Conservation (phyloP, 1,139 yeast species). For the Candida sanyaensis region DNA sequence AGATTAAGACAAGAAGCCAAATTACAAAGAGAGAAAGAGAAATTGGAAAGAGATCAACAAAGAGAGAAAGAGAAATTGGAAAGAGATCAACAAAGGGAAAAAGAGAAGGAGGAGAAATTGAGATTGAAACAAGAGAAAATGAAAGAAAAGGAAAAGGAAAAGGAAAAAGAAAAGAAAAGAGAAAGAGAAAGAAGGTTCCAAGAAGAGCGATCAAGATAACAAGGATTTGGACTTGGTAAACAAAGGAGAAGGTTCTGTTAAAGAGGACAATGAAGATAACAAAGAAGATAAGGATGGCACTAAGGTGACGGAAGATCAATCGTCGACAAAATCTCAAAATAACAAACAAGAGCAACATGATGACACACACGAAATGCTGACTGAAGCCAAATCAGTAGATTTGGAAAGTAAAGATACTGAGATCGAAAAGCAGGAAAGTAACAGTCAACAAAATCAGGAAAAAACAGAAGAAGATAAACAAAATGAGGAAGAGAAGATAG, state of each 20-base stretch:
- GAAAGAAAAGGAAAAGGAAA: constrained; percentile 13
- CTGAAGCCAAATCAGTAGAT: too few relatives aligned
- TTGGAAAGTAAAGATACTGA: background rate
- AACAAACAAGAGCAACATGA: too few relatives aligned
- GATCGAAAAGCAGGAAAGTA: constrained; percentile 5
- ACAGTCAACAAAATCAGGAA: background rate
- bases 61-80: constrained; percentile 30
- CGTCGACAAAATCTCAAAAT: too few relatives aligned
- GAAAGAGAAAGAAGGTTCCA: constrained; percentile 13
- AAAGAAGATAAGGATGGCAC: background rate
- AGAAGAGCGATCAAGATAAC: constrained; percentile 4
- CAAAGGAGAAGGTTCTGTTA: background rate
- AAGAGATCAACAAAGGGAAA: constrained; percentile 19
- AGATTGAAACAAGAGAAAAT: constrained; percentile 5
- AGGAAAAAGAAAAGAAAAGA: constrained; percentile 8
- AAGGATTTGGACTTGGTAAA: constrained; percentile 14
- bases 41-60: constrained; percentile 23
- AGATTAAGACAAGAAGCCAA: constrained; percentile 15
- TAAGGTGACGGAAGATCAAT: background rate
- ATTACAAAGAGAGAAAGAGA: constrained; percentile 25
- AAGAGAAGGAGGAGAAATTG: constrained; percentile 14
- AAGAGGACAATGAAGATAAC: constrained; percentile 1
- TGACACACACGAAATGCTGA: too few relatives aligned
- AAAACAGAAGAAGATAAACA: constrained; percentile 1
- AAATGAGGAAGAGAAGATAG: constrained; percentile 1